phyloP scores from a whole-genome alignment of 1,284 basidiomycete species.

The Agaricales sp. region DNA sequence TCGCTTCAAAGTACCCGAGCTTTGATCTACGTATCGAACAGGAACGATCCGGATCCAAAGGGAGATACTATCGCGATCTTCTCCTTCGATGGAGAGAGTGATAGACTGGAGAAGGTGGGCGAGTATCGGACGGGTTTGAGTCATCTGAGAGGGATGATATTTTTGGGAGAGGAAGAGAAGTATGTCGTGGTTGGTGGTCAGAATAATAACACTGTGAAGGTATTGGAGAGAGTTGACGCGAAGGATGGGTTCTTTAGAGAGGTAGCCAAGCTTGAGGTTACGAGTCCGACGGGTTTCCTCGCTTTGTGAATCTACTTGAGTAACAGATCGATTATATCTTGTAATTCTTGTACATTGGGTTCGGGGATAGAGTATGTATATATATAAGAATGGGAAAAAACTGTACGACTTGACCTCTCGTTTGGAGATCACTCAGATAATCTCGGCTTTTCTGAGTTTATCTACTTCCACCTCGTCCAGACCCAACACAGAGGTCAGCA shows the following conservation, averaged over 20 bases:
- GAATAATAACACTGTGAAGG: constrained; percentile 36
- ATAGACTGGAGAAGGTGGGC: constrained; percentile 28
- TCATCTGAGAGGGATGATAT: constrained; percentile 40
- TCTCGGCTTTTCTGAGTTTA: constrained; percentile 30
- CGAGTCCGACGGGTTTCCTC: constrained; percentile 35
- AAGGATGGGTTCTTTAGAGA: constrained; percentile 31
- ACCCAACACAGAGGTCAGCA: constrained; percentile 40
- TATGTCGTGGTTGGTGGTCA: constrained; percentile 40
- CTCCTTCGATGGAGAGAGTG: constrained; percentile 25
- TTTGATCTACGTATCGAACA: constrained; percentile 52
- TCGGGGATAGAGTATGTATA: not conserved
- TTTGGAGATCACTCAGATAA: constrained; percentile 26
- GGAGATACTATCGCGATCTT: constrained; percentile 59
- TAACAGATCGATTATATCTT: not conserved
- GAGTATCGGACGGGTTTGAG: constrained; percentile 41
- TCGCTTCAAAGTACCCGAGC: constrained; percentile 31
- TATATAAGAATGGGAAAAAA: too few species aligned
- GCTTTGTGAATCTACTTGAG: constrained; percentile 24
- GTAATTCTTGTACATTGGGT: not conserved
- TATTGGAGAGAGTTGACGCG: constrained; percentile 41
- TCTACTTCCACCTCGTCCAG: constrained; percentile 31
- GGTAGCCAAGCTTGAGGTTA: constrained; percentile 25
- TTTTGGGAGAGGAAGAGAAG: constrained; percentile 37
- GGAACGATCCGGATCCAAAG: constrained; percentile 47
- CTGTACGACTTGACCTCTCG: too few species aligned